These are phyloP conservation scores for Russula sp. DNA, from an alignment of 768 basidiomycete genomes.

Conservation along the genomic window DNA sequence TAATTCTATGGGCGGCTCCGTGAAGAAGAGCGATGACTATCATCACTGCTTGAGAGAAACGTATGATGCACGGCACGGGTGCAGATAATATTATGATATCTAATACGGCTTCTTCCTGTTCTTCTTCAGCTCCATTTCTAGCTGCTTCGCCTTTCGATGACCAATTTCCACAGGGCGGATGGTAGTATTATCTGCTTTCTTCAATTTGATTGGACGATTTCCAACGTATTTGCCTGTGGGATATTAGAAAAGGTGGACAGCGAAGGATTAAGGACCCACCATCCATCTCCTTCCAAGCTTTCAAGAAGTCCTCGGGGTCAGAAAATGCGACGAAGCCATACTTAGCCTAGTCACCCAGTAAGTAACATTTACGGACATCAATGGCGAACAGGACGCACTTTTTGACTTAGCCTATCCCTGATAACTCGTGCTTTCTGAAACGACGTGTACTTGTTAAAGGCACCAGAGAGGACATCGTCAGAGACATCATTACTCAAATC, in stretches of 20 bases:
- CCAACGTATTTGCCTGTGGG: constrained; percentile 92
- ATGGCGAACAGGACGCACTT: constrained; percentile 50
- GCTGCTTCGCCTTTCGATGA: constrained; percentile 82
- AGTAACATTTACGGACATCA: constrained; percentile 19
- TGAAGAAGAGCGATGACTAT: background rate
- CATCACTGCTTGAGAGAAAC: background rate
- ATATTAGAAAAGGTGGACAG: constrained; percentile 10
- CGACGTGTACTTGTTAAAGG: constrained; percentile 89
- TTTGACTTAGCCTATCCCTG: constrained; percentile 88
- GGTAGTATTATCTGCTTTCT: constrained; percentile 85
- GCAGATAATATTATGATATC: constrained; percentile 6
- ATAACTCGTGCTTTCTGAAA: constrained; percentile 96
- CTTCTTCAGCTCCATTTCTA: constrained; percentile 91
- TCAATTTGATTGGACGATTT: constrained; percentile 93
- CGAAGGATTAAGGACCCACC: constrained; percentile 49
- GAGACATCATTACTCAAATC: constrained; percentile 98
- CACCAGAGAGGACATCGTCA: constrained; percentile 88
- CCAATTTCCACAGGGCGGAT: constrained; percentile 93
- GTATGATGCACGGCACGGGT: too few species aligned
- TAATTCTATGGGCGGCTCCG: background rate
- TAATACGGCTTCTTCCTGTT: constrained; percentile 81
- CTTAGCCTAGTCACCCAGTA: constrained; percentile 61
- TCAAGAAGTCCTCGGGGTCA: constrained; percentile 97
- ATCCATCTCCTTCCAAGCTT: constrained; percentile 99
- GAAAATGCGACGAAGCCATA: constrained; percentile 98